Base-by-base conservation (phyloP, 257 asterid genomes). In the Eustoma russellianum region DNA sequence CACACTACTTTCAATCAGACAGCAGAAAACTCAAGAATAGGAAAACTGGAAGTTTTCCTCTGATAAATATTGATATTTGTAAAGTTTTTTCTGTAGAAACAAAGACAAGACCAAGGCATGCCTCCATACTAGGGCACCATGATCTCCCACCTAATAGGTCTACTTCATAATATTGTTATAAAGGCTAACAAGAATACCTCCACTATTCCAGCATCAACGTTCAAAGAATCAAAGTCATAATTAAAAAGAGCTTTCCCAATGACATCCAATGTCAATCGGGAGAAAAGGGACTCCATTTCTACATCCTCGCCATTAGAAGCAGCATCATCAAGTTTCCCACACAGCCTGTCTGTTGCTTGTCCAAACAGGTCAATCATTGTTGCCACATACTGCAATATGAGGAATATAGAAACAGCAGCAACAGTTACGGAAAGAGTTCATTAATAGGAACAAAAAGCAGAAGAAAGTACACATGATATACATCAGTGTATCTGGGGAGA, bases 241-340 rank as follows among this genome's bases (percentile, higher is more conserved):
- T 91, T 91, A 67, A 91, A 91, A 55, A 91, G 89, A 53, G 98
- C 98, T 83, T 87, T 88, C 60, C 98, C 98, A 53, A 87, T 91
- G 70, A 91, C 79, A 73, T 91, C 98, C 67, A 91, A 70, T 17
- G 98, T 91, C 79, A 91, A 71, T 52, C 88, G 95, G 61, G 98
- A 91, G 71, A 91, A 91, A 48, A 91, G 96, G 70, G 98, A 87
- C 78, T 87, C 97, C 97, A 91, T 87, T 73, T 91, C 97, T 41
- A 87, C 93, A 63, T 84, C 95, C 76, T 87, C 95, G 17, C 95
- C 94, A 62, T 91, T 83, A 66, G 94, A 80, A 66, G 94, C 94
- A 70, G 97, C 95, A 57, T 70, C 77, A 52, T 91, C 98, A 53
- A 91, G 94, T 70, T 79, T 85, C 57, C 59, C 62, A 76, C 95